A percentile compares a stretch with the other conserved stretches of the same genome.
phyloP scores from a whole-genome alignment of 371 early-diverging fungal genomes.

The Circinella umbellata region DNA sequence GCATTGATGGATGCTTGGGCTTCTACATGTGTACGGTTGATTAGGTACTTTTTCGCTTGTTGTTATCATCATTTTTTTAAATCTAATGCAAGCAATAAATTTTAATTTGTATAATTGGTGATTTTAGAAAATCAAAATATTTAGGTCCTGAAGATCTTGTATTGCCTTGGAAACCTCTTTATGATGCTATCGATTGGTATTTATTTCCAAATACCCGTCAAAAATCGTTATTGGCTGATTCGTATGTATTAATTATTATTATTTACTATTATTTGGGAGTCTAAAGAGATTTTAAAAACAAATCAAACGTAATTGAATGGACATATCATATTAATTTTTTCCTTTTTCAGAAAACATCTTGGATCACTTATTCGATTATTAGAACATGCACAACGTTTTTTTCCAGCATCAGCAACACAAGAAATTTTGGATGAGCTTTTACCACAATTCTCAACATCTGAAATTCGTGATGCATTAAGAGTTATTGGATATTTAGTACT shows the following conservation, averaged over 20 bases:
- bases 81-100: neutral
- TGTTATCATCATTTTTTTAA: neutral
- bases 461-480: constrained; percentile 52
- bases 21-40: constrained; percentile 53
- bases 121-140: constrained; percentile 51
- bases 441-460: constrained; percentile 67
- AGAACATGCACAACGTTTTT: constrained; percentile 61
- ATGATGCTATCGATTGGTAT: constrained; percentile 56
- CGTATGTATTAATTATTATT: constrained; percentile 29
- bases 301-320: too few relatives aligned
- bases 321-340: neutral
- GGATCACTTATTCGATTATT: constrained; percentile 33
- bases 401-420: constrained; percentile 61
- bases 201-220: constrained; percentile 72
- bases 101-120: neutral
- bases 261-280: neutral
- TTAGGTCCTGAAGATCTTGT: constrained; percentile 61
- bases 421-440: constrained; percentile 80
- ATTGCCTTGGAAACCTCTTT: constrained; percentile 80
- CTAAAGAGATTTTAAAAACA: too few relatives aligned
- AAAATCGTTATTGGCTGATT: constrained; percentile 59
- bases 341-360: constrained; percentile 35
- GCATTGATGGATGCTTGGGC: constrained; percentile 64
- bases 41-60: constrained; percentile 53
- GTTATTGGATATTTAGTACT: constrained; percentile 63